Evolutionary conservation across 306 rosid species (phyloP).

Genomic region (Rubus idaeus): DNA sequence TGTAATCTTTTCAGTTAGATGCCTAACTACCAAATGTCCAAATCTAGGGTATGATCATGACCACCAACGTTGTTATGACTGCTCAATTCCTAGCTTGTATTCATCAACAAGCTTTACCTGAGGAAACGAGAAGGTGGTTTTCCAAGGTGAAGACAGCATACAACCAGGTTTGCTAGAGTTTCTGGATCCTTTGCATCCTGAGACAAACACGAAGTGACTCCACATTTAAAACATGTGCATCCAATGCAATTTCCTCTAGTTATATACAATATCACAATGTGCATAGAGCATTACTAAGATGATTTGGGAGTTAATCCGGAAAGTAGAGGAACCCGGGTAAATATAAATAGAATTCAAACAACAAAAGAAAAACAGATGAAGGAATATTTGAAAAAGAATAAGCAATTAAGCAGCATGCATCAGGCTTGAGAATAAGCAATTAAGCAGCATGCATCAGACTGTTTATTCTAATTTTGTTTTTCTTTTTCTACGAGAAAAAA

Average conservation of each 20-base stretch:
- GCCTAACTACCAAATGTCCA: background rate
- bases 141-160: conserved; percentile 97
- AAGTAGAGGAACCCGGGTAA: background rate
- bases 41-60: background rate
- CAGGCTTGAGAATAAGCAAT: no score
- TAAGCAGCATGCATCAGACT: conserved; percentile 22
- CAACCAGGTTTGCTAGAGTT: conserved; percentile 90
- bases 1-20: background rate
- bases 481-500: no score
- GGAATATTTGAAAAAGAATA: conserved; percentile 60
- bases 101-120: conserved; percentile 53
- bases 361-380: background rate
- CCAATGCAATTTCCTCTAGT: background rate
- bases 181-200: conserved; percentile 99
- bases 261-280: background rate
- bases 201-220: conserved; percentile 30
- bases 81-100: no score
- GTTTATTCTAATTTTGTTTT: no score
- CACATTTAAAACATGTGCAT: conserved; percentile 2
- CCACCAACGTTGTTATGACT: no score
- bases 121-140: conserved; percentile 92
- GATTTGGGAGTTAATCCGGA: background rate
- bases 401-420: no score
- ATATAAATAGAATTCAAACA: background rate
- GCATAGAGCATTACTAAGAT: background rate